Conservation (phyloP, 768 basidiomycete genomes). For the Boletus eberwhitei region DNA sequence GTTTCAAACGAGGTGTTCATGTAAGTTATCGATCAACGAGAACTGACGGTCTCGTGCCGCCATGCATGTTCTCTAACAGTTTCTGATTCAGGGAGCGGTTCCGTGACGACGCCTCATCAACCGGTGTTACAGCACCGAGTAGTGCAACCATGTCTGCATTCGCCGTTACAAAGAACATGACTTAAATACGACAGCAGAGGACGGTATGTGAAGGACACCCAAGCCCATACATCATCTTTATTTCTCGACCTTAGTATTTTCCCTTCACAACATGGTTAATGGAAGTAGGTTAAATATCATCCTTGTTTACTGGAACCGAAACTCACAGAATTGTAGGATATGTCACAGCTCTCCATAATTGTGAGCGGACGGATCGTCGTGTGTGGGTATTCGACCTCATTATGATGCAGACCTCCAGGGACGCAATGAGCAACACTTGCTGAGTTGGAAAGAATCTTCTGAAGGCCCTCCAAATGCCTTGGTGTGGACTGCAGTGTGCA, state of each 20-base stretch:
- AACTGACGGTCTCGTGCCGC: background rate
- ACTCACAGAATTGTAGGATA: slow-evolving; percentile 27
- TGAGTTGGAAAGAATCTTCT: slow-evolving; percentile 41
- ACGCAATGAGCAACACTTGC: slow-evolving; percentile 23
- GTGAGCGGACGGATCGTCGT: slow-evolving; percentile 28
- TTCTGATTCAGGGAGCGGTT: slow-evolving; percentile 4
- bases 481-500: slow-evolving; percentile 55
- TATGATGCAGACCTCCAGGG: slow-evolving; percentile 36
- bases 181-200: slow-evolving; percentile 25
- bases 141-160: slow-evolving; percentile 1
- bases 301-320: background rate
- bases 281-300: slow-evolving; percentile 18
- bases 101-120: background rate
- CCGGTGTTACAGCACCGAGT: slow-evolving; percentile 1
- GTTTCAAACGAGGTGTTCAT: slow-evolving; percentile 19
- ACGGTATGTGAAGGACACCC: background rate
- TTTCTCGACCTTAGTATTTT: background rate
- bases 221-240: background rate
- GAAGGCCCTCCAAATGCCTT: slow-evolving; percentile 42
- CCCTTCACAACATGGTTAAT: slow-evolving; percentile 12
- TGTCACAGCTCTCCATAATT: slow-evolving; percentile 43
- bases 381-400: background rate
- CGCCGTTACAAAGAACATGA: background rate
- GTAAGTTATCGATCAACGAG: slow-evolving; percentile 12
- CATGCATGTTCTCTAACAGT: background rate